Conservation (phyloP, 805 yeast genomes). For the Metschnikowia orientalis region DNA sequence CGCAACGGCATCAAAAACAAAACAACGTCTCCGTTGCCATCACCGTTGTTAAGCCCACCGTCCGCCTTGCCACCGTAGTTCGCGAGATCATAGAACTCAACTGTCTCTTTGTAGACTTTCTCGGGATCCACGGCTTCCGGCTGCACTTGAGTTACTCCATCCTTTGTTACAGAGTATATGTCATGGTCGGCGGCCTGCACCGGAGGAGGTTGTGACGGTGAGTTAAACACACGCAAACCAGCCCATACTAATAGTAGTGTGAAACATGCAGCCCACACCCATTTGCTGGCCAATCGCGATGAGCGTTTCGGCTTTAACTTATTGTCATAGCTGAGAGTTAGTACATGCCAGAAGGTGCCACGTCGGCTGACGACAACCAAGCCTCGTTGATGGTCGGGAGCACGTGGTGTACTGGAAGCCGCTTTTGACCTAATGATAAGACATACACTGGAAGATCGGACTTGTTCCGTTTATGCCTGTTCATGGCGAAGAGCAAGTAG, state of each 20-base stretch:
- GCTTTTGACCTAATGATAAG: neutral
- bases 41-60: constrained; percentile 29
- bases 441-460: constrained; percentile 47
- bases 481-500: constrained; percentile 10
- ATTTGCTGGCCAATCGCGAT: constrained; percentile 8
- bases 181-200: constrained; percentile 17
- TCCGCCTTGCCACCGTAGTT: constrained; percentile 48
- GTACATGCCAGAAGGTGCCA: too few relatives aligned
- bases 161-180: constrained; percentile 29
- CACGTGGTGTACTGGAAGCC: too few relatives aligned
- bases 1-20: constrained; percentile 71
- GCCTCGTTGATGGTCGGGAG: too few relatives aligned
- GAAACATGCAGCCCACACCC: constrained; percentile 8
- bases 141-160: constrained; percentile 22
- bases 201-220: neutral
- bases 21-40: constrained; percentile 49
- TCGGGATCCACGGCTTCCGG: constrained; percentile 18
- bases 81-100: constrained; percentile 59
- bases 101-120: constrained; percentile 41
- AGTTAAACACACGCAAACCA: neutral
- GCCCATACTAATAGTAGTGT: constrained; percentile 13
- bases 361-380: too few relatives aligned
- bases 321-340: constrained; percentile 10
- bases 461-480: constrained; percentile 21
- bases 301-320: constrained; percentile 13